Percentiles rank a stretch among this genome's conserved stretches.
These are phyloP conservation scores for Didymella pinodella DNA, from an alignment of 2,329 filamentous ascomycete species.

Conservation along the genomic window DNA sequence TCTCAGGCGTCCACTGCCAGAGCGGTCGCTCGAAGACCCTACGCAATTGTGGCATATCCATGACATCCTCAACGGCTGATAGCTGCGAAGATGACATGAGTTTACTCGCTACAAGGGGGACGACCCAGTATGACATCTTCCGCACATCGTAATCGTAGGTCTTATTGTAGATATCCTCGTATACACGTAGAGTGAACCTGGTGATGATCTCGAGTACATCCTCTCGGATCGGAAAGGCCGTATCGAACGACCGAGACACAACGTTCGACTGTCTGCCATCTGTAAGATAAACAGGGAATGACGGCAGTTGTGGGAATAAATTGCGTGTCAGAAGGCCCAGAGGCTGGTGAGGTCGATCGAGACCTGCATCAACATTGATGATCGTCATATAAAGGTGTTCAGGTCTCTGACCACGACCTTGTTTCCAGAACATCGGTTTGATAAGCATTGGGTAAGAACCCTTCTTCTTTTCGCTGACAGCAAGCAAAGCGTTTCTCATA, in stretches of 20 bases:
- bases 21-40: slow-evolving; percentile 51
- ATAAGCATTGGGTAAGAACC: slow-evolving; percentile 77
- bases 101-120: slow-evolving; percentile 59
- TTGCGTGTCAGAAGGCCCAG: slow-evolving; percentile 75
- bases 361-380: slow-evolving; percentile 66
- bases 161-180: slow-evolving; percentile 90
- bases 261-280: slow-evolving; percentile 67
- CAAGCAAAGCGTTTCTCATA: slow-evolving; percentile 87
- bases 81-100: background rate
- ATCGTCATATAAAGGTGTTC: slow-evolving; percentile 67
- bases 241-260: slow-evolving; percentile 56
- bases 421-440: slow-evolving; percentile 79
- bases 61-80: slow-evolving; percentile 39
- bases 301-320: slow-evolving; percentile 69
- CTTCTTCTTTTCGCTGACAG: slow-evolving; percentile 79
- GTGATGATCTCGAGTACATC: slow-evolving; percentile 65
- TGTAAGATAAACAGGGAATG: slow-evolving; percentile 76
- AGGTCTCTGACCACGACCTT: slow-evolving; percentile 56
- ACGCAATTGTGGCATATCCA: slow-evolving; percentile 70
- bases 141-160: slow-evolving; percentile 69
- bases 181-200: slow-evolving; percentile 76
- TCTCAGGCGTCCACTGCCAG: slow-evolving; percentile 56
- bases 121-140: slow-evolving; percentile 84
- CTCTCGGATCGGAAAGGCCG: slow-evolving; percentile 55
- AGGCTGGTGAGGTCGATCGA: slow-evolving; percentile 68